Conservation (phyloP, 345 rosid species). For the Bruguiera gymnorhiza region DNA sequence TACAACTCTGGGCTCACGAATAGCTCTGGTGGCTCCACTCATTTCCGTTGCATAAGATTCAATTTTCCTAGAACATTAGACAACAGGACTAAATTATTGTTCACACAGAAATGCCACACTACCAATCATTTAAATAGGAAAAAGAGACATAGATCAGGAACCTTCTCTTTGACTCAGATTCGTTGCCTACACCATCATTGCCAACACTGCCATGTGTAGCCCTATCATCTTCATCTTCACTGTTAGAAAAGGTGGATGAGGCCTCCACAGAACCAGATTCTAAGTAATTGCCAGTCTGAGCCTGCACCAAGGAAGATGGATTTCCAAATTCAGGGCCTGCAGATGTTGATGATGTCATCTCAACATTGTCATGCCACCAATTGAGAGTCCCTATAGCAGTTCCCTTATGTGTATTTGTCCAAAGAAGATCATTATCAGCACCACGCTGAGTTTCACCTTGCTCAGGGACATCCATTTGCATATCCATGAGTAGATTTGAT, state of each 20-base stretch:
- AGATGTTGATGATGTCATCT: conserved; percentile 31
- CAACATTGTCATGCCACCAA: conserved; percentile 51
- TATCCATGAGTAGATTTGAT: conserved; percentile 40
- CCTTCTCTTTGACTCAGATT: conserved; percentile 36
- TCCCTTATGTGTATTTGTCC: conserved; percentile 49
- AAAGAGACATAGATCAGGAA: neutral
- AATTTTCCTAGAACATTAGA: conserved; percentile 23
- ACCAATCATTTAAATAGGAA: neutral
- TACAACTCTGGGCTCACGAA: conserved; percentile 95
- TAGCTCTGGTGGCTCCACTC: conserved; percentile 66
- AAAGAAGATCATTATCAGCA: conserved; percentile 41
- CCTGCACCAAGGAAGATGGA: conserved; percentile 42
- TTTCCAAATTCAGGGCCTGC: conserved; percentile 49
- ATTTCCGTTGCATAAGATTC: conserved; percentile 28
- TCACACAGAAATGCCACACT: neutral
- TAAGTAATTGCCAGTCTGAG: conserved; percentile 34
- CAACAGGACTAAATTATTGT: neutral
- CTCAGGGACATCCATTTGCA: conserved; percentile 52
- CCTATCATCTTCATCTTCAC: conserved; percentile 32
- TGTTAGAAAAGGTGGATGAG: conserved; percentile 28
- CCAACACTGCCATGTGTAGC: conserved; percentile 30
- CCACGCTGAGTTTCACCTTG: conserved; percentile 47
- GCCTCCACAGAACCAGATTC: conserved; percentile 71
- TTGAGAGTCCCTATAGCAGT: conserved; percentile 29
- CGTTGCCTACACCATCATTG: conserved; percentile 30